Conservation (phyloP, 495 filamentous ascomycete genomes). For the Venustampulla echinocandica region DNA sequence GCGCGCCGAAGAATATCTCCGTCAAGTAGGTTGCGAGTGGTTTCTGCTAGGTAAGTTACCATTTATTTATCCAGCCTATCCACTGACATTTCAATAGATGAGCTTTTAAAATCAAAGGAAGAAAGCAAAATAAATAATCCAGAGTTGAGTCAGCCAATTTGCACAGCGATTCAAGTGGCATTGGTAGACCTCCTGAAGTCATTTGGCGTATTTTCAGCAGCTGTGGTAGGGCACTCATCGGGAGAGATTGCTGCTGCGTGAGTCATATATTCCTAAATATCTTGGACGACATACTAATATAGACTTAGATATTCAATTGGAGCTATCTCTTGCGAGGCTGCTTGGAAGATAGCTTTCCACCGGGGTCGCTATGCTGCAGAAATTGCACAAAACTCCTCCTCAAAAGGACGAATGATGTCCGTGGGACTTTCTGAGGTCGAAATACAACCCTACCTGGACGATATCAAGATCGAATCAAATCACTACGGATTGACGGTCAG, state of each 20-base stretch:
- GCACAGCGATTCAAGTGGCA: constrained; percentile 44
- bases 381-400: constrained; percentile 26
- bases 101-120: constrained; percentile 28
- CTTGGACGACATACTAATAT: background rate
- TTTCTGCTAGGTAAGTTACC: background rate
- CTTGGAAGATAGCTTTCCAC: constrained; percentile 1
- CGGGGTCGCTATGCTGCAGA: constrained; percentile 44
- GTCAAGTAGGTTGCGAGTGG: constrained; percentile 25
- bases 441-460: constrained; percentile 25
- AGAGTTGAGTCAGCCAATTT: constrained; percentile 43
- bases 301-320: background rate
- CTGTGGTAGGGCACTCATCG: constrained; percentile 56
- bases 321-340: background rate
- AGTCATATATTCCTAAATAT: background rate
- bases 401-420: constrained; percentile 40
- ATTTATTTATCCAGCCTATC: background rate
- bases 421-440: constrained; percentile 37
- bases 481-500: constrained; percentile 31
- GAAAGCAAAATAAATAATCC: constrained; percentile 36
- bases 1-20: constrained; percentile 21
- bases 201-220: constrained; percentile 44
- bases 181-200: constrained; percentile 45
- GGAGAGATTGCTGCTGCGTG: constrained; percentile 44
- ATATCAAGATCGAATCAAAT: constrained; percentile 17
- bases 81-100: constrained; percentile 28